Evolutionary conservation across 257 asterid species (phyloP).

Genomic region (Petunia axillaris): DNA sequence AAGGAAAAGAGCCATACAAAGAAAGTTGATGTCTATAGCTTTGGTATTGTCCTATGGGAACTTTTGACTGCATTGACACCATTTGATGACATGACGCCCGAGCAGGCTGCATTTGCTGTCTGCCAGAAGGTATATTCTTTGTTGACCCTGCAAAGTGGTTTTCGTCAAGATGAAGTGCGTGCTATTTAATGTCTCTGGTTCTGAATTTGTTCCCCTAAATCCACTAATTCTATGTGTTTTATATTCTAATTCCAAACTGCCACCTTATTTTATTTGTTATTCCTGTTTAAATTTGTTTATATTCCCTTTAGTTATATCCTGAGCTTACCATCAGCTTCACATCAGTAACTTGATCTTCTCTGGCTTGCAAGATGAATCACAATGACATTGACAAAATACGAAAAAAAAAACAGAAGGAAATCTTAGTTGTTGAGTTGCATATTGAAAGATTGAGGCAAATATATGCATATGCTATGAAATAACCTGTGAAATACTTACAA

Average conservation of each 20-base stretch:
- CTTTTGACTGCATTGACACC: constrained; percentile 91
- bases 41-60: constrained; percentile 92
- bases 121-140: constrained; percentile 81
- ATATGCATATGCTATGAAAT: background rate
- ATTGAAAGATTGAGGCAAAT: background rate
- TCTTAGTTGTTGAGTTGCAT: background rate
- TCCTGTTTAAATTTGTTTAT: background rate
- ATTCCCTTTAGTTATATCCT: background rate
- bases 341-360: background rate
- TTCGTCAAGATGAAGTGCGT: background rate
- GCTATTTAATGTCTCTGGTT: background rate
- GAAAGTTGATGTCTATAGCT: constrained; percentile 94
- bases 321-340: constrained; percentile 4
- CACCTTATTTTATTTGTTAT: background rate
- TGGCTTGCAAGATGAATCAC: constrained; percentile 3
- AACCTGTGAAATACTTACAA: background rate
- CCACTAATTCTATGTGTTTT: background rate
- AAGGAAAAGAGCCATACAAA: constrained; percentile 87
- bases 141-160: background rate
- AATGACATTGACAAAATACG: background rate
- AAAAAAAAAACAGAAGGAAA: background rate
- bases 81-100: constrained; percentile 90
- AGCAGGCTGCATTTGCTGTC: constrained; percentile 98
- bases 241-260: background rate
- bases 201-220: background rate